Conservation (phyloP, 768 basidiomycete genomes). For the Termitomyces sp. region DNA sequence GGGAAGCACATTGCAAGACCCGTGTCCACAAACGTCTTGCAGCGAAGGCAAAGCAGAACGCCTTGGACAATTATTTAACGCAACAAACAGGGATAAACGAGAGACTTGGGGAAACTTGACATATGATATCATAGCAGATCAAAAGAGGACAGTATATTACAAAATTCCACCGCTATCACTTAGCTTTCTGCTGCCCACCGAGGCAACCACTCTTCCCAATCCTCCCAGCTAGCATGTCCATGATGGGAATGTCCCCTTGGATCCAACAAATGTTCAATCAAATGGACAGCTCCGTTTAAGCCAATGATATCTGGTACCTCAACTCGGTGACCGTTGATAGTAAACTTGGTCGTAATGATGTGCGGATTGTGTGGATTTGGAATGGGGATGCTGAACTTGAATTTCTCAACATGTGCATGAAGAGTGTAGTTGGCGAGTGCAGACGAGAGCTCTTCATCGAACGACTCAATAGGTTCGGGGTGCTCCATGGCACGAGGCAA, state of each 20-base stretch:
- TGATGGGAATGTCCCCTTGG: slow-evolving; percentile 31
- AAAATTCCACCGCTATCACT: neutral
- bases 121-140: no score
- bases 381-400: slow-evolving; percentile 38
- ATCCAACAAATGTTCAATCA: slow-evolving; percentile 40
- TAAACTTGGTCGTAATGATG: slow-evolving; percentile 34
- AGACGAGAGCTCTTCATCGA: slow-evolving; percentile 38
- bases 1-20: slow-evolving; percentile 58
- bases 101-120: neutral
- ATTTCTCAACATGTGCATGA: slow-evolving; percentile 46
- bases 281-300: slow-evolving; percentile 59
- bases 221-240: slow-evolving; percentile 23
- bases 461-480: slow-evolving; percentile 30
- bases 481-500: neutral
- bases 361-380: slow-evolving; percentile 31
- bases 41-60: slow-evolving; percentile 20
- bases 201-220: slow-evolving; percentile 54
- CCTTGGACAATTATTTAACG: neutral
- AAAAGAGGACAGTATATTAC: neutral
- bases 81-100: neutral
- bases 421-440: slow-evolving; percentile 43
- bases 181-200: slow-evolving; percentile 41
- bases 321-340: slow-evolving; percentile 39
- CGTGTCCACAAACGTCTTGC: slow-evolving; percentile 53
- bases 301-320: slow-evolving; percentile 45